Evolutionary conservation across 768 basidiomycete genomes (phyloP).

Genomic region (Auriscalpium microsporum): DNA sequence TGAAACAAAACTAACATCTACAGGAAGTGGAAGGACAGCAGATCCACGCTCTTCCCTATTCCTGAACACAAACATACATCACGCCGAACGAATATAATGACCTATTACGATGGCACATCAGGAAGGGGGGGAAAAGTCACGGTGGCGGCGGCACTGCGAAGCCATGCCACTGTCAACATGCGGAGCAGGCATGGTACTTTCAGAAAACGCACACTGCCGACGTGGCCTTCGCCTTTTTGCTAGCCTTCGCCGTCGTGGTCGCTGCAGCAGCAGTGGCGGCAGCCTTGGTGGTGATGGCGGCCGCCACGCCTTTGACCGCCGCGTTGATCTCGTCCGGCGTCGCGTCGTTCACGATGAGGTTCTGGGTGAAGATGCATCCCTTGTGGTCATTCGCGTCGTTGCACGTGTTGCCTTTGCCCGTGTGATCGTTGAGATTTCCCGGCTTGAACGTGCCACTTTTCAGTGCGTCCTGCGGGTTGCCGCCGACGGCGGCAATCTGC

Average conservation of each 20-base stretch:
- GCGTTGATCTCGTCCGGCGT: constrained; percentile 50
- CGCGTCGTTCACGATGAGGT: constrained; percentile 47
- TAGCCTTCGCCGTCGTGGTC: constrained; percentile 3
- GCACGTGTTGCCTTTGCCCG: constrained; percentile 35
- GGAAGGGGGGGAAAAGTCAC: no score
- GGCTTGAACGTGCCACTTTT: constrained; percentile 57
- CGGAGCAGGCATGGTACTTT: no score
- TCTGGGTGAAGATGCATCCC: constrained; percentile 60
- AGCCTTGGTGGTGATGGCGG: constrained; percentile 16
- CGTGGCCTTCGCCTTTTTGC: background rate
- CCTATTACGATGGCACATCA: no score
- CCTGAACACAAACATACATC: no score
- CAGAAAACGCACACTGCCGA: background rate
- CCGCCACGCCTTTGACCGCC: constrained; percentile 39
- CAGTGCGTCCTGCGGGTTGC: constrained; percentile 48
- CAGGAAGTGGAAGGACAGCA: no score
- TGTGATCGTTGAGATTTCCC: constrained; percentile 42
- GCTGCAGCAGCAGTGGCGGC: constrained; percentile 9
- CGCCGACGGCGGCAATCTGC: constrained; percentile 58
- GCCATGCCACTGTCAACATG: no score
- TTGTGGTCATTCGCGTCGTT: constrained; percentile 36
- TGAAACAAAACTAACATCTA: no score
- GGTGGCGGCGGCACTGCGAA: no score
- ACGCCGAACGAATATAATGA: no score
- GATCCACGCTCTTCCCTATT: no score